phyloP scores from a whole-genome alignment of 257 asterid species.

The Forsythia viridissima region DNA sequence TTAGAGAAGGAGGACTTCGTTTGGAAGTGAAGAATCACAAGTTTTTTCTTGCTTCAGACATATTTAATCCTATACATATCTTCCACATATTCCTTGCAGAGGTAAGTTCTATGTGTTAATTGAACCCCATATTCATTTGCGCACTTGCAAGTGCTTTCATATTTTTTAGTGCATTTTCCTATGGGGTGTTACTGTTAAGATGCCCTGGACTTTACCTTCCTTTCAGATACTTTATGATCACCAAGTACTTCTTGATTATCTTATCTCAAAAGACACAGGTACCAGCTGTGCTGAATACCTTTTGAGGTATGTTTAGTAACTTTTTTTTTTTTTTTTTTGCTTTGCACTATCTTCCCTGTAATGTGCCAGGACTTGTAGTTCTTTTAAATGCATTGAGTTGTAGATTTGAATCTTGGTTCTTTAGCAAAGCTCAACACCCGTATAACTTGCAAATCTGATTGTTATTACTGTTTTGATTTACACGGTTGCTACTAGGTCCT shows the following conservation, averaged over 20 bases:
- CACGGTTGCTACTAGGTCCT: slow-evolving; percentile 52
- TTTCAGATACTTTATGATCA: slow-evolving; percentile 87
- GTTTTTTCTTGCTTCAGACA: slow-evolving; percentile 47
- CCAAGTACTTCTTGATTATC: slow-evolving; percentile 95
- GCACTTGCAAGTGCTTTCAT: slow-evolving; percentile 6
- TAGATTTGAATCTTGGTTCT: not conserved
- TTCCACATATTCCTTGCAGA: slow-evolving; percentile 84
- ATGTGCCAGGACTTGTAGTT: not conserved
- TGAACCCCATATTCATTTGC: not conserved
- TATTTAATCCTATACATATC: slow-evolving; percentile 67
- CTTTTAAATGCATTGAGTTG: not conserved
- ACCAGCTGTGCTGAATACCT: slow-evolving; percentile 83
- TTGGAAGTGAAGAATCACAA: slow-evolving; percentile 32
- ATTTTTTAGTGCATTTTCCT: slow-evolving; percentile 9
- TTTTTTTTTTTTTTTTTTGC: slow-evolving; percentile 1
- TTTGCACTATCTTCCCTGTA: not conserved
- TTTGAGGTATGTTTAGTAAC: slow-evolving; percentile 52
- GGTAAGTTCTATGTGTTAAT: slow-evolving; percentile 42
- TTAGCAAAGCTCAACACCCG: not conserved
- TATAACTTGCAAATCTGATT: not conserved
- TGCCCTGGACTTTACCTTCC: slow-evolving; percentile 8
- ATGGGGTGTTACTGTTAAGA: slow-evolving; percentile 6
- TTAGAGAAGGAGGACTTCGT: slow-evolving; percentile 26
- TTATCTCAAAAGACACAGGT: slow-evolving; percentile 87
- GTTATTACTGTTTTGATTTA: slow-evolving; percentile 6